Conservation (phyloP, 139 green algal genomes). For the Penium margaritaceum region DNA sequence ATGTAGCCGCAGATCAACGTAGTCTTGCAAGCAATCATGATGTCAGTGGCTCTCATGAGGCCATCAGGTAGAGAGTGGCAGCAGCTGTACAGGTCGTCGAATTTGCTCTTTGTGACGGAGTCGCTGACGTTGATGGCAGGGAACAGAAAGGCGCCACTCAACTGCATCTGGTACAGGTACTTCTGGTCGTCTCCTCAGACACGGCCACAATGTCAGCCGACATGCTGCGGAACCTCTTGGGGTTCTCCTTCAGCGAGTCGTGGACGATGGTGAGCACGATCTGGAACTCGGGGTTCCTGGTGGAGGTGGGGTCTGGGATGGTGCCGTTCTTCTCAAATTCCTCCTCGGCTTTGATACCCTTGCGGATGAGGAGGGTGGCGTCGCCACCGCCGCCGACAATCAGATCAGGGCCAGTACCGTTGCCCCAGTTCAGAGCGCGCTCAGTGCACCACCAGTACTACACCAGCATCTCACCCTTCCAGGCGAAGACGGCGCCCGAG, state of each 20-base stretch:
- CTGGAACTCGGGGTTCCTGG: constrained; percentile 96
- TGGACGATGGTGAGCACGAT: constrained; percentile 90
- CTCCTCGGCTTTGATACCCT: constrained; percentile 89
- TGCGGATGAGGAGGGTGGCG: constrained; percentile 96
- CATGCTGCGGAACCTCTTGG: constrained; percentile 72
- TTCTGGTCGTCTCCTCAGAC: constrained; percentile 99
- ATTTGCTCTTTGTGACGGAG: constrained; percentile 99
- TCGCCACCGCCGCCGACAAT: constrained; percentile 97
- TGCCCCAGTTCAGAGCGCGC: constrained; percentile 79
- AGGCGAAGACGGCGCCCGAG: constrained; percentile 89
- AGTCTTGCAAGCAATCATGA: constrained; percentile 82
- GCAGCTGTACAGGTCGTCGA: constrained; percentile 99
- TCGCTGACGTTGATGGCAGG: constrained; percentile 99
- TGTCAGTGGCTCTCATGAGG: constrained; percentile 98
- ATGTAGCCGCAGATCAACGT: constrained; percentile 83
- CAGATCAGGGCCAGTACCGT: constrained; percentile 77
- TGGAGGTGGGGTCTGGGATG: constrained; percentile 83
- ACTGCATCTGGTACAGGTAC: constrained; percentile 97
- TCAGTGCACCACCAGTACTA: constrained; percentile 99
- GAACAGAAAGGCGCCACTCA: constrained; percentile 83
- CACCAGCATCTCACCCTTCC: constrained; percentile 99
- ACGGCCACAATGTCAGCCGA: constrained; percentile 78
- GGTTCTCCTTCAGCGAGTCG: constrained; percentile 64
- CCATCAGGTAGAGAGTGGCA: constrained; percentile 97
- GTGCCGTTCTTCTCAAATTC: constrained; percentile 82